Evolutionary conservation across 106 monocot genomes (phyloP).

Genomic region (Hemerocallis citrina): DNA sequence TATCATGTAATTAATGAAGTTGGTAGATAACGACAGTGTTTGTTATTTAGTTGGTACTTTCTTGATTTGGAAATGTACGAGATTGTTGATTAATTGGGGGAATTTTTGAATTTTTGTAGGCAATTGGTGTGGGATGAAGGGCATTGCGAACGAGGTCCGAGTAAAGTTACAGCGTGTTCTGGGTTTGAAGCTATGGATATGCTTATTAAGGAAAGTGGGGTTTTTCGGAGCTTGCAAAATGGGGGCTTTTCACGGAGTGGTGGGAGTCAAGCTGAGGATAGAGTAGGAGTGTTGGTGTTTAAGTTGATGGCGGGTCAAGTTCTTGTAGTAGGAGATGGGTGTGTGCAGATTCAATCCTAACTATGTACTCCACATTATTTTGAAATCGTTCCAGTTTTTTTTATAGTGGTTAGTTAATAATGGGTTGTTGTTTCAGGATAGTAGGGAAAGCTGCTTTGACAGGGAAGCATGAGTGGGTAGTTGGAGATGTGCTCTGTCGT

Average conservation of each 20-base stretch:
- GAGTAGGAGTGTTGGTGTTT: constrained; percentile 26
- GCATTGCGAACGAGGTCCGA: constrained; percentile 17
- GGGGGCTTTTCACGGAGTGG: constrained; percentile 3
- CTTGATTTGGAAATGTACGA: constrained; percentile 31
- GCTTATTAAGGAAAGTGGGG: constrained; percentile 12
- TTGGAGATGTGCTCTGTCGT: constrained; percentile 7
- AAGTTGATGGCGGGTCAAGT: constrained; percentile 53
- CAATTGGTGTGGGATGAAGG: constrained; percentile 75
- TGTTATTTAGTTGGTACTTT: constrained; percentile 17
- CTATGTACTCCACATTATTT: constrained; percentile 7
- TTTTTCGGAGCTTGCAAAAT: constrained; percentile 8
- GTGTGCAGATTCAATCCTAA: constrained; percentile 9
- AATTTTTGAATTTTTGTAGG: constrained; percentile 24
- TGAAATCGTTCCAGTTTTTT: neutral
- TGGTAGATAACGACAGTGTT: constrained; percentile 6
- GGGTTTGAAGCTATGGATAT: constrained; percentile 17
- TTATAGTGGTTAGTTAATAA: neutral
- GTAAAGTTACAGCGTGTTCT: neutral
- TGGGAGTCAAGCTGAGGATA: constrained; percentile 11
- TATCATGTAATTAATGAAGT: neutral
- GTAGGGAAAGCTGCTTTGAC: constrained; percentile 38
- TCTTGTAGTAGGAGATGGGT: constrained; percentile 63
- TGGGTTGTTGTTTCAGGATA: constrained; percentile 26
- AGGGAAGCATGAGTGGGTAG: constrained; percentile 57
- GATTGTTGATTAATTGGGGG: neutral